A percentile compares a stretch with the other conserved stretches of the same genome.
Conservation (phyloP, 2,329 filamentous ascomycete genomes). For the Arthrobotrys sphaeroides region DNA sequence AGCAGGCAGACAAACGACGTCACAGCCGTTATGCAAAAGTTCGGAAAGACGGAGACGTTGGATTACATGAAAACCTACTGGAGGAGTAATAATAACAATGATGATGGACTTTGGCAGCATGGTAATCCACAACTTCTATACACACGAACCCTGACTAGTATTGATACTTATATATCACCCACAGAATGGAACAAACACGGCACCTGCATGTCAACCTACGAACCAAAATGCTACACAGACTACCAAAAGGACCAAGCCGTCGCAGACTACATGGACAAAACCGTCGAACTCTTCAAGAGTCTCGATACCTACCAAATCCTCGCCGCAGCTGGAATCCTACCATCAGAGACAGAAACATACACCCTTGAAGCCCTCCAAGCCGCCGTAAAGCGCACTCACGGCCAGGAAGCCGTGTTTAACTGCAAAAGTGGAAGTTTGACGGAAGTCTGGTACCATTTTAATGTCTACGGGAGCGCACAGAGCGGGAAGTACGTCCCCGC, state of each 20-base stretch:
- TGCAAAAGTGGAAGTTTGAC: constrained; percentile 66
- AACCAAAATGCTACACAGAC: constrained; percentile 72
- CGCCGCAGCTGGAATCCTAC: constrained; percentile 60
- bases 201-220: constrained; percentile 72
- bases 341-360: constrained; percentile 69
- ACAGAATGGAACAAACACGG: constrained; percentile 74
- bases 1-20: constrained; percentile 73
- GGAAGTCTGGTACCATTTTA: constrained; percentile 68
- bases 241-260: constrained; percentile 72
- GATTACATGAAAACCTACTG: constrained; percentile 76
- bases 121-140: constrained; percentile 62
- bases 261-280: constrained; percentile 74
- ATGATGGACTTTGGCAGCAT: constrained; percentile 76
- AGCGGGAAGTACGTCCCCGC: constrained; percentile 62
- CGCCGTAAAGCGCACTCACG: constrained; percentile 67
- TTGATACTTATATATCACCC: neutral
- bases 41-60: constrained; percentile 68
- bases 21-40: constrained; percentile 68
- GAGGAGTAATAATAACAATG: constrained; percentile 73
- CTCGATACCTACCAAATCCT: constrained; percentile 70
- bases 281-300: constrained; percentile 73
- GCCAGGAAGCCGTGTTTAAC: constrained; percentile 69
- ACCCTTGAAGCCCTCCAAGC: constrained; percentile 68
- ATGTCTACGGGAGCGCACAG: constrained; percentile 67
- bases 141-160: neutral